A percentile compares a stretch with the other conserved stretches of the same genome.
Evolutionary conservation across 139 green algal genomes (phyloP).

Genomic region (Pleodorina starrii): DNA sequence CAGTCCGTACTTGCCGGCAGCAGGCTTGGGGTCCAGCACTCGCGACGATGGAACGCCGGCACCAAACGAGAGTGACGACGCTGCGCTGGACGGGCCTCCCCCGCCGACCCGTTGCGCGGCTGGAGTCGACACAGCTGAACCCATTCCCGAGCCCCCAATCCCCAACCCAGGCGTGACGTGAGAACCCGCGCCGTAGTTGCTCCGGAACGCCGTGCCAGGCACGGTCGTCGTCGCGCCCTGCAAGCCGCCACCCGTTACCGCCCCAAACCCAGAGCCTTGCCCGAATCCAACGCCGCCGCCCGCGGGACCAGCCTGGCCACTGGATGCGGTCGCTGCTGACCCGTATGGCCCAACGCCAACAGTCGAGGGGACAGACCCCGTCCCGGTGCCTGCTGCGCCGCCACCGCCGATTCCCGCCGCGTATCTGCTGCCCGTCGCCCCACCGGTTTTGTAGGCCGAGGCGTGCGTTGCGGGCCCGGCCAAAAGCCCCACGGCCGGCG

Average conservation of each 20-base stretch:
- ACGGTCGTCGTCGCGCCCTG: not conserved
- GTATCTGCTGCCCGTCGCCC: not conserved
- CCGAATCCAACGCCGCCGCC: not conserved
- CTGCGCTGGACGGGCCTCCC: not conserved
- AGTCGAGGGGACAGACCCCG: not conserved
- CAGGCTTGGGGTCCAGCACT: not conserved
- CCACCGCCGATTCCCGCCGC: not conserved
- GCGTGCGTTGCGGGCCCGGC: not conserved
- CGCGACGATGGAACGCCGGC: not conserved
- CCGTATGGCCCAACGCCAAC: not conserved
- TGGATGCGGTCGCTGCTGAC: not conserved
- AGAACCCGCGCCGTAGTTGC: not conserved
- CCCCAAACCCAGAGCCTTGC: not conserved
- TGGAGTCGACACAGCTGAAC: constrained; percentile 3
- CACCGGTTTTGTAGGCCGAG: constrained; percentile 8
- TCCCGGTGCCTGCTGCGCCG: not conserved
- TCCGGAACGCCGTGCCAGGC: not conserved
- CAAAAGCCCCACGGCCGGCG: constrained; percentile 37
- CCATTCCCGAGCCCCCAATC: not conserved
- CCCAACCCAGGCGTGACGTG: not conserved
- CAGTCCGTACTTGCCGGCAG: constrained; percentile 30
- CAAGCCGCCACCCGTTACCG: not conserved
- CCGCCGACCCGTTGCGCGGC: not conserved
- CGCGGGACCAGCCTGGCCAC: not conserved
- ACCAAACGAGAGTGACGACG: constrained; percentile 23